Conservation (phyloP, 1,139 yeast genomes). For the Hyphopichia pseudoburtonii region DNA sequence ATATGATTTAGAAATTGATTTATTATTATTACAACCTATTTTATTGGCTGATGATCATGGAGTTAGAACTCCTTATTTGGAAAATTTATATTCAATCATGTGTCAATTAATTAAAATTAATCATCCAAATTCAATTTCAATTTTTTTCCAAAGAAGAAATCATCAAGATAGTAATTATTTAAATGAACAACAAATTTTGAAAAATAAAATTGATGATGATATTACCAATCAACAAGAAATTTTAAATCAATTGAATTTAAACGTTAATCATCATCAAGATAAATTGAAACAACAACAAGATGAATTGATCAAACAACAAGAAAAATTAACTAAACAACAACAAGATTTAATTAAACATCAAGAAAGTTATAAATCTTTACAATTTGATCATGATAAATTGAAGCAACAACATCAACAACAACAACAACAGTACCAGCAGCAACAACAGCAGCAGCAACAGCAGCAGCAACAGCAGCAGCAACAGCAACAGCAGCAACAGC, state of each 20-base stretch:
- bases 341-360: no score
- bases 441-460: no score
- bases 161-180: slow-evolving; percentile 9
- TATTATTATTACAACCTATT: slow-evolving; percentile 80
- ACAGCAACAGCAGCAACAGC: no score
- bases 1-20: slow-evolving; percentile 62
- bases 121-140: slow-evolving; percentile 20
- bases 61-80: slow-evolving; percentile 86
- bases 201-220: slow-evolving; percentile 20
- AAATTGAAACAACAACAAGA: slow-evolving; percentile 11
- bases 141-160: slow-evolving; percentile 33
- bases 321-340: no score
- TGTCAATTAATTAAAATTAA: slow-evolving; percentile 65
- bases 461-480: no score
- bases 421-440: slow-evolving; percentile 17
- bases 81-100: slow-evolving; percentile 77
- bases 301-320: no score
- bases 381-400: slow-evolving; percentile 20
- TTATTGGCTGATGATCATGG: slow-evolving; percentile 82
- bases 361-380: slow-evolving; percentile 25
- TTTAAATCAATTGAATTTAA: slow-evolving; percentile 14
- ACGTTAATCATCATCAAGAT: slow-evolving; percentile 14
- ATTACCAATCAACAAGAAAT: slow-evolving; percentile 15
- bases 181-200: slow-evolving; percentile 22
- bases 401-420: slow-evolving; percentile 10